phyloP scores from a whole-genome alignment of 768 basidiomycete species.

The Ephemerocybe angulata region DNA sequence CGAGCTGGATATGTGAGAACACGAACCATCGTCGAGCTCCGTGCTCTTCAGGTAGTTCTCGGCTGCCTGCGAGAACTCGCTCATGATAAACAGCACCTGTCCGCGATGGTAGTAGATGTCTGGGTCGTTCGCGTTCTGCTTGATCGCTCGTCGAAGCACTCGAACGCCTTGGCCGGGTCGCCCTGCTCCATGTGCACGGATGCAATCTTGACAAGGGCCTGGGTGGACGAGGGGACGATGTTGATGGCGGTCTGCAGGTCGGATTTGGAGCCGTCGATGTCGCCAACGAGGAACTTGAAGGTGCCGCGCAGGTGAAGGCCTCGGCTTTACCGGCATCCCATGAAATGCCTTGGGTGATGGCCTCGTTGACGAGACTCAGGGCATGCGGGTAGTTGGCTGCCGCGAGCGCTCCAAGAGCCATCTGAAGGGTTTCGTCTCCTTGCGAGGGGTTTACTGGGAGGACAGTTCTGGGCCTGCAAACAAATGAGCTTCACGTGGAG shows the following conservation, averaged over 20 bases:
- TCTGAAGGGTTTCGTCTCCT: conserved; percentile 79
- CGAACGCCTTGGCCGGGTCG: conserved; percentile 75
- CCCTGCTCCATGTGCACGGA: conserved; percentile 96
- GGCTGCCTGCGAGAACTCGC: conserved; percentile 83
- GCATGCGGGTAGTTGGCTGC: conserved; percentile 84
- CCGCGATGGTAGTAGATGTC: conserved; percentile 99
- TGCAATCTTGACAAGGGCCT: conserved; percentile 93
- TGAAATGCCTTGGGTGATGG: conserved; percentile 83
- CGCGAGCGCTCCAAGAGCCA: conserved; percentile 81
- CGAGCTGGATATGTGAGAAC: conserved; percentile 95
- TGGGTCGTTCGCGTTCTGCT: conserved; percentile 77
- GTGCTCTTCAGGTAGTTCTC: conserved; percentile 89
- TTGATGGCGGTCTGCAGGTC: conserved; percentile 78
- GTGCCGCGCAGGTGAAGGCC: conserved; percentile 88
- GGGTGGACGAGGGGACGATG: conserved; percentile 67
- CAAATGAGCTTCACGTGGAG: background rate
- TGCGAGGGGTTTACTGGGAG: conserved; percentile 72
- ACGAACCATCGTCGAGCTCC: conserved; percentile 87
- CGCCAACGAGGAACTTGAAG: conserved; percentile 93
- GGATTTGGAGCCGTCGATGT: conserved; percentile 74
- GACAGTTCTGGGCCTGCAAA: conserved; percentile 57
- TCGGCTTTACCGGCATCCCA: conserved; percentile 74
- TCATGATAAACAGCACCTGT: conserved; percentile 95
- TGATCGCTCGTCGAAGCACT: conserved; percentile 89
- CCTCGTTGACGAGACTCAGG: conserved; percentile 75